Percentiles rank a stretch among this genome's conserved stretches.
These are phyloP conservation scores for Hygrocybe coccinea DNA, from an alignment of 768 basidiomycete genomes.

Conservation along the genomic window DNA sequence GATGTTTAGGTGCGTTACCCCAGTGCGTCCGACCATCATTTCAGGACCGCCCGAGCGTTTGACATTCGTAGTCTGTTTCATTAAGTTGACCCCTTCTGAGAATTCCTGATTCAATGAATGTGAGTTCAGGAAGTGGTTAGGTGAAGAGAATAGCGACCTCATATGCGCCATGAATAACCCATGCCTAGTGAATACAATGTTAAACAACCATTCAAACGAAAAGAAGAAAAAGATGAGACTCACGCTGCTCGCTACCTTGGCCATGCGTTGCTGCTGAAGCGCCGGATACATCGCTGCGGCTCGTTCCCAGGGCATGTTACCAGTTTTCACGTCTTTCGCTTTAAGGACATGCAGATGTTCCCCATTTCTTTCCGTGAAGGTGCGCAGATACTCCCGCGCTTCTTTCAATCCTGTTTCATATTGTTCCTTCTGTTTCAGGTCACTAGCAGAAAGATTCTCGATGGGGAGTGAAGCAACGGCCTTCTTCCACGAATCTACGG, in stretches of 20 bases:
- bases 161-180: constrained; percentile 31
- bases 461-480: constrained; percentile 29
- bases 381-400: constrained; percentile 19
- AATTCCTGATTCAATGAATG: constrained; percentile 24
- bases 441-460: constrained; percentile 25
- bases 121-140: constrained; percentile 1
- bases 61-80: constrained; percentile 19
- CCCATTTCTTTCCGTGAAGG: background rate
- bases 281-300: constrained; percentile 2
- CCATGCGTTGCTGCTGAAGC: background rate
- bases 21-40: background rate
- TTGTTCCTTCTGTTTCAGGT: constrained; percentile 34
- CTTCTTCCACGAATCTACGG: constrained; percentile 27
- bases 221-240: constrained; percentile 18
- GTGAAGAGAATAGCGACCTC: constrained; percentile 17
- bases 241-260: constrained; percentile 6
- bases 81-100: constrained; percentile 22
- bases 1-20: background rate
- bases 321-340: background rate
- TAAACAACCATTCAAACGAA: background rate
- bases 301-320: constrained; percentile 10
- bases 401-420: constrained; percentile 29
- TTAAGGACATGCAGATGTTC: background rate
- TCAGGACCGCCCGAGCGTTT: background rate
- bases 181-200: constrained; percentile 21